Conservation (phyloP, 2,329 filamentous ascomycete genomes). For the Colletotrichum simmondsii region DNA sequence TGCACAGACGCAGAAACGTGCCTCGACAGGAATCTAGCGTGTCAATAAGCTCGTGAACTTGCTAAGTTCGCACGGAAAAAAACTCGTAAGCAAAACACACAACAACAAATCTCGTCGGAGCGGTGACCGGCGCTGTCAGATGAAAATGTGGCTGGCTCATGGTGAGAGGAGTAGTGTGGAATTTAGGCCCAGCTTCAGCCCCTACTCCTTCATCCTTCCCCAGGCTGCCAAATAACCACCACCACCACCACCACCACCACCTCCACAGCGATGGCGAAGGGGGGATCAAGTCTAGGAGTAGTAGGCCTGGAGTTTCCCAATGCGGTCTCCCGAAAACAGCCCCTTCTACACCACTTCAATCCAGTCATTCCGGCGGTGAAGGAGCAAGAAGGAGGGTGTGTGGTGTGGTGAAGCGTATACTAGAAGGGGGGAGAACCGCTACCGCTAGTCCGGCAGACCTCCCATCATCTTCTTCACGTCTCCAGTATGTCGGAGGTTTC, state of each 20-base stretch:
- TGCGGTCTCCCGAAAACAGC: slow-evolving; percentile 23
- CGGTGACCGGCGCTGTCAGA: background rate
- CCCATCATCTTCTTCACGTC: background rate
- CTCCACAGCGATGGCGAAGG: too few relatives aligned
- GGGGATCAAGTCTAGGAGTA: background rate
- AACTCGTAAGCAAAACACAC: background rate
- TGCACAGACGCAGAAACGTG: background rate
- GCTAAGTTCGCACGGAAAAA: too few relatives aligned
- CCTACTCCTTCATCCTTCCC: background rate
- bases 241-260: background rate
- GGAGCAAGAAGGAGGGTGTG: background rate
- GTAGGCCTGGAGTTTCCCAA: slow-evolving; percentile 9
- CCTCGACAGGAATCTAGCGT: background rate
- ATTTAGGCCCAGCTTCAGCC: background rate
- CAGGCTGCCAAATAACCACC: background rate
- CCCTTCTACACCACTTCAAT: background rate
- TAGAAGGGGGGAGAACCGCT: background rate
- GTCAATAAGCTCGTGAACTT: background rate
- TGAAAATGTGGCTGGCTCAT: background rate
- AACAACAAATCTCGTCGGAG: background rate
- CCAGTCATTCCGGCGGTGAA: background rate
- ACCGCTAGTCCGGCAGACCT: background rate
- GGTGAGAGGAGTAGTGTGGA: background rate
- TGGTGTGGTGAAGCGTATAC: background rate
- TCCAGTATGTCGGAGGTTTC: background rate